Conservation (phyloP, 2,329 filamentous ascomycete species). For the Colletotrichum orbiculare region DNA sequence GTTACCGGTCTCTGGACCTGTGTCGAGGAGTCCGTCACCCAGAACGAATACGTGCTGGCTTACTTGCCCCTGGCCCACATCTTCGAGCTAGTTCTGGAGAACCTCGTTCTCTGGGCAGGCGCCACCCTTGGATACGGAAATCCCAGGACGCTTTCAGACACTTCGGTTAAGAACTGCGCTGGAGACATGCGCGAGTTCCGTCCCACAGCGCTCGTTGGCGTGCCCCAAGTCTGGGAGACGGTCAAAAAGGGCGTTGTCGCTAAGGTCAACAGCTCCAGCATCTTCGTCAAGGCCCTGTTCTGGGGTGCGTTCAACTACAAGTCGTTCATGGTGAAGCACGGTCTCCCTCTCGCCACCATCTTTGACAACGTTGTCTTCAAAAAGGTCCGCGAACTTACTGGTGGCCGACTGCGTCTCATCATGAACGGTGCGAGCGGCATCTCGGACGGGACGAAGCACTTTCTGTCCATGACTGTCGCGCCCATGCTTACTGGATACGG, state of each 20-base stretch:
- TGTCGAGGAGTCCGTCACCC: slow-evolving; percentile 81
- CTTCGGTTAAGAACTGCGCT: slow-evolving; percentile 86
- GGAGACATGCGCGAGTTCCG: slow-evolving; percentile 94
- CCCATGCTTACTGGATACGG: slow-evolving; percentile 97
- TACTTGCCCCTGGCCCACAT: slow-evolving; percentile 97
- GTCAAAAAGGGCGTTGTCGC: slow-evolving; percentile 92
- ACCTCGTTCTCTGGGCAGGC: slow-evolving; percentile 87
- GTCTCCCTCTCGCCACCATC: slow-evolving; percentile 73
- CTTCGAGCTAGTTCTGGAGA: slow-evolving; percentile 96
- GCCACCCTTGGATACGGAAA: slow-evolving; percentile 94
- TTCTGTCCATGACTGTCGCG: slow-evolving; percentile 90
- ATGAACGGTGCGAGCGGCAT: slow-evolving; percentile 96
- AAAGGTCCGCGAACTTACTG: slow-evolving; percentile 90
- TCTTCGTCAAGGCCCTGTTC: slow-evolving; percentile 83
- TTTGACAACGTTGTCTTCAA: slow-evolving; percentile 90
- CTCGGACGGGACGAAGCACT: slow-evolving; percentile 85
- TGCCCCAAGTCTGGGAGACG: slow-evolving; percentile 97
- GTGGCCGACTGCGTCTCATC: slow-evolving; percentile 87
- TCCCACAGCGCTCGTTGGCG: slow-evolving; percentile 91
- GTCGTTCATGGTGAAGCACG: slow-evolving; percentile 65
- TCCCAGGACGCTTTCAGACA: slow-evolving; percentile 87
- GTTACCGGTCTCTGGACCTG: slow-evolving; percentile 84
- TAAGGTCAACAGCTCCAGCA: slow-evolving; percentile 78
- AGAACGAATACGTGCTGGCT: slow-evolving; percentile 83
- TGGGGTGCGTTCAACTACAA: slow-evolving; percentile 72